These are phyloP conservation scores for Cystobasidium tubakii DNA, from an alignment of 768 basidiomycete genomes.

Conservation along the genomic window DNA sequence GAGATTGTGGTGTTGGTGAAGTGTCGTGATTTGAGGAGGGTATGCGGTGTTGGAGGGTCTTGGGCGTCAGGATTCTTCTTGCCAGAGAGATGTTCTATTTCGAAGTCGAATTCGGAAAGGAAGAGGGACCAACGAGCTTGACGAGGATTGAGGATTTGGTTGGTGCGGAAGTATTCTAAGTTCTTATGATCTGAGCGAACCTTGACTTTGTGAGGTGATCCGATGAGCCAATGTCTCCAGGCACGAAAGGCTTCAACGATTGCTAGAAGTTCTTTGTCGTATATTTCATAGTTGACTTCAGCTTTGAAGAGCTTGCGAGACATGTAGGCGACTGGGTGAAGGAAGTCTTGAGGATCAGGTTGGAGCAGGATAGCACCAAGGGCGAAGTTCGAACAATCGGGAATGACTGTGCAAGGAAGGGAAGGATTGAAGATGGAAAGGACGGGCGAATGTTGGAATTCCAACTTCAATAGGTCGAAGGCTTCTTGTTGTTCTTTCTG, in stretches of 20 bases:
- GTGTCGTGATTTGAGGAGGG: background rate
- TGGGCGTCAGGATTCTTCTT: constrained; percentile 4
- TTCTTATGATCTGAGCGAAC: constrained; percentile 41
- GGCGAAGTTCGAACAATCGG: constrained; percentile 14
- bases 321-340: constrained; percentile 33
- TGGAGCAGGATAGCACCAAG: constrained; percentile 32
- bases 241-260: constrained; percentile 39
- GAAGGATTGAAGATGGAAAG: background rate
- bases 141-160: constrained; percentile 34
- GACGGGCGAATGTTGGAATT: constrained; percentile 30
- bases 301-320: constrained; percentile 28
- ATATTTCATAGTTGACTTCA: constrained; percentile 41
- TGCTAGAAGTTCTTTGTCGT: constrained; percentile 45
- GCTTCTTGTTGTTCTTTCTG: constrained; percentile 12
- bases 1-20: background rate
- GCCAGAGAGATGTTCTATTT: constrained; percentile 29
- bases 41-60: background rate
- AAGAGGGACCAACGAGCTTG: constrained; percentile 43
- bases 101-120: constrained; percentile 42
- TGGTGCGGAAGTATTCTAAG: constrained; percentile 39
- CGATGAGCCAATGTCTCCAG: constrained; percentile 39
- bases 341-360: background rate
- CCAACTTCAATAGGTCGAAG: constrained; percentile 32
- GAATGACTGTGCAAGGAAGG: background rate
- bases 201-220: constrained; percentile 2